A percentile compares a stretch with the other conserved stretches of the same genome.
These are phyloP conservation scores for Pontederia paniculata DNA, from an alignment of 176 grass and related monocot genomes.

Conservation along the genomic window DNA sequence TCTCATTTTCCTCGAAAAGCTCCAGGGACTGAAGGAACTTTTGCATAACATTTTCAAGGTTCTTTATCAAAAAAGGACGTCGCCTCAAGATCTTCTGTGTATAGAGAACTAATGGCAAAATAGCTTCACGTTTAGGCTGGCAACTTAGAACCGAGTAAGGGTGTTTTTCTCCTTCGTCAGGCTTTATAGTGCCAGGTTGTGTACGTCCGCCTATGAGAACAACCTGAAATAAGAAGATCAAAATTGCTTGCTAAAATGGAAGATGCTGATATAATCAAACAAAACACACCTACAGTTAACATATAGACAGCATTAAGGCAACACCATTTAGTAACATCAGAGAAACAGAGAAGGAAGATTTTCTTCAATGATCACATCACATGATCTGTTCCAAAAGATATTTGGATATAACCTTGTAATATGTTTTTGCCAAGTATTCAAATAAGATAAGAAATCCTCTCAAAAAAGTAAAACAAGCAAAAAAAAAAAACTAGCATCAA, in stretches of 20 bases:
- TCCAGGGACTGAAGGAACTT: conserved; percentile 88
- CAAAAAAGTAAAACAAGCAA: too few relatives aligned
- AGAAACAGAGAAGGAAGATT: too few relatives aligned
- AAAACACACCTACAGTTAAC: neutral
- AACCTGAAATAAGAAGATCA: conserved; percentile 30
- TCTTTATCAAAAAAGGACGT: conserved; percentile 87
- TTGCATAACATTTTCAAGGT: conserved; percentile 90
- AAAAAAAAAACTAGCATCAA: too few relatives aligned
- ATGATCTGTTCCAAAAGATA: too few relatives aligned
- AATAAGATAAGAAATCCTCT: too few relatives aligned
- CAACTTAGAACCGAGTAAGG: conserved; percentile 65
- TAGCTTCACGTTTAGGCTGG: conserved; percentile 49
- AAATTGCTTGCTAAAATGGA: neutral
- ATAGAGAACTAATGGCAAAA: conserved; percentile 73
- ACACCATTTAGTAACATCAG: too few relatives aligned
- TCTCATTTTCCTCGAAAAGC: conserved; percentile 82
- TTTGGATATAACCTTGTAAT: too few relatives aligned
- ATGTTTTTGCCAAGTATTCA: too few relatives aligned
- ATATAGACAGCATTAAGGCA: too few relatives aligned
- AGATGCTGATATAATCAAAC: neutral
- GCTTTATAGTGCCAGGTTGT: conserved; percentile 79
- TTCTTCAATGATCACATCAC: too few relatives aligned
- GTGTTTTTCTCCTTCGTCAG: conserved; percentile 83
- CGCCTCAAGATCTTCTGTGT: conserved; percentile 84
- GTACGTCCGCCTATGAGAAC: conserved; percentile 79